Conservation (phyloP, 75 land plant genomes). For the Pseudotsuga menziesii region DNA sequence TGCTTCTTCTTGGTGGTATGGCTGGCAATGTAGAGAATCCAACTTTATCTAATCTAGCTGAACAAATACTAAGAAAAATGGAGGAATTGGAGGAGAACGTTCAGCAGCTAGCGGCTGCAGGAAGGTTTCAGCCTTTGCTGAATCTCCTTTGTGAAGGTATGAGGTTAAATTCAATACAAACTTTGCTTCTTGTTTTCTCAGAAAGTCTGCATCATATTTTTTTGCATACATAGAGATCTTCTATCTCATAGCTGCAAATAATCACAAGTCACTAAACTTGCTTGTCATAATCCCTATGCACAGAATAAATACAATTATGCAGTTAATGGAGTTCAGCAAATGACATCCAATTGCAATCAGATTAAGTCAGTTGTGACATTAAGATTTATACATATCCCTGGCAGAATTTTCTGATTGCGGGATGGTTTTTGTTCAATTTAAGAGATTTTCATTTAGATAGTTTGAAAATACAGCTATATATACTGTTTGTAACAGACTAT, state of each 20-base stretch:
- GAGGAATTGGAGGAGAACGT: conserved; percentile 46
- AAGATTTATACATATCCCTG: not conserved
- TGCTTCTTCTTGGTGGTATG: conserved; percentile 37
- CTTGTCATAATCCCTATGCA: not conserved
- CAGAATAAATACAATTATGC: not conserved
- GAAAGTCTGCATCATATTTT: not conserved
- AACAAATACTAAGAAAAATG: conserved; percentile 33
- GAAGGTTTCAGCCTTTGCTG: conserved; percentile 52
- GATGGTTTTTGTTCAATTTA: not conserved
- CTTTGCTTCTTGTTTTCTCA: conserved; percentile 5
- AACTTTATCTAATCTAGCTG: conserved; percentile 44
- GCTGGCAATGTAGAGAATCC: conserved; percentile 33
- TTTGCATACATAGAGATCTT: not conserved
- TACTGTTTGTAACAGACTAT: not conserved
- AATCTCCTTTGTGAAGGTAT: conserved; percentile 55
- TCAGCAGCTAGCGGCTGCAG: conserved; percentile 46
- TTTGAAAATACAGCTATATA: conserved; percentile 1
- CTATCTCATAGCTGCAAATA: conserved; percentile 10
- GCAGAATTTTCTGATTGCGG: not conserved
- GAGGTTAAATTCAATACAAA: not conserved
- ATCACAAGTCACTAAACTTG: not conserved
- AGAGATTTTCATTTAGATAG: not conserved
- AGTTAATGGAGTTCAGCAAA: not conserved
- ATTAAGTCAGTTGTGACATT: too few relatives aligned
- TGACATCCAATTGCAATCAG: too few relatives aligned